Evolutionary conservation across 1,284 basidiomycete species (phyloP).

Genomic region (Cutaneotrichosporon cyanovorans): DNA sequence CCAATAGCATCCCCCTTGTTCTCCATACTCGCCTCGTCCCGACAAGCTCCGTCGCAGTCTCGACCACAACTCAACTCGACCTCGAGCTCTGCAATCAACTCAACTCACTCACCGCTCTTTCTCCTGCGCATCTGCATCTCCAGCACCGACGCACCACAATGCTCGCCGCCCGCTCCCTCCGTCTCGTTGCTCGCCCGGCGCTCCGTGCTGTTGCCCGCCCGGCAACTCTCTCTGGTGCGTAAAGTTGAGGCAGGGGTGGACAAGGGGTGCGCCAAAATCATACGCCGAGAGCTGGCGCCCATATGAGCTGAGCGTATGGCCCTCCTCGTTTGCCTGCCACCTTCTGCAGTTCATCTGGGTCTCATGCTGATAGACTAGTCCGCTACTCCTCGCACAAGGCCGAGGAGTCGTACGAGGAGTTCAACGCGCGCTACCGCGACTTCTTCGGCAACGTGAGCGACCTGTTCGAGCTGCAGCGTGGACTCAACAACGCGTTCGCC

Average conservation of each 20-base stretch:
- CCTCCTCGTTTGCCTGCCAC: too few species aligned
- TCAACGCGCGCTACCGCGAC: slow-evolving; percentile 84
- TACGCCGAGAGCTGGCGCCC: too few species aligned
- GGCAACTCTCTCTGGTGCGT: slow-evolving; percentile 34
- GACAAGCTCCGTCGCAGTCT: too few species aligned
- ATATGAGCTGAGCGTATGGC: too few species aligned
- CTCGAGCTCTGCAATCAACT: too few species aligned
- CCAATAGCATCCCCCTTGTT: too few species aligned
- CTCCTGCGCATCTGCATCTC: too few species aligned
- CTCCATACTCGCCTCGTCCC: too few species aligned
- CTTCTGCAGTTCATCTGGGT: too few species aligned
- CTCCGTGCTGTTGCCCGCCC: slow-evolving; percentile 22
- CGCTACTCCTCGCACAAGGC: slow-evolving; percentile 21
- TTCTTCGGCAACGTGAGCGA: slow-evolving; percentile 92
- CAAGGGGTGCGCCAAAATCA: not conserved
- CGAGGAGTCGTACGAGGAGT: slow-evolving; percentile 81
- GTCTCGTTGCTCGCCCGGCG: slow-evolving; percentile 31
- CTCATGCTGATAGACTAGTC: slow-evolving; percentile 20
- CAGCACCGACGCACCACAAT: slow-evolving; percentile 16
- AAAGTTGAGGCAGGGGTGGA: too few species aligned
- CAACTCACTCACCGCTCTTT: too few species aligned
- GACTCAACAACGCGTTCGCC: slow-evolving; percentile 98
- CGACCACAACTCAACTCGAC: too few species aligned
- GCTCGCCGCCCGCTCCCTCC: slow-evolving; percentile 30
- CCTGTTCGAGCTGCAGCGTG: slow-evolving; percentile 94